Base-by-base conservation (phyloP, 352 stramenopile genomes). In the Phytophthora quininea region DNA sequence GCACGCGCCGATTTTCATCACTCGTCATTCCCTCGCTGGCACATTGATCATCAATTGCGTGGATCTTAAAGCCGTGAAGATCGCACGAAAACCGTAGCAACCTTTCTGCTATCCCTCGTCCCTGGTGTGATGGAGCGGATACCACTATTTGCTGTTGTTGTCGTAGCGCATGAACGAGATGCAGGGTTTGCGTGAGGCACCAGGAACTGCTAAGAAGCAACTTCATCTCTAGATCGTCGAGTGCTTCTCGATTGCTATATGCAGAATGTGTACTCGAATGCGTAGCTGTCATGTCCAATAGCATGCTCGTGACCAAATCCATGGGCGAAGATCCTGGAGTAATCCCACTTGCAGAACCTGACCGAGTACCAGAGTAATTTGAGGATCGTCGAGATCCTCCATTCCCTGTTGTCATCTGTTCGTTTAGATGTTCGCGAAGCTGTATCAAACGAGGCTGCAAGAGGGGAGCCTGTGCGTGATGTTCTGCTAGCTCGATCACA, bases 31-130 rank as follows among this genome's bases (percentile, higher is more conserved):
- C n/a, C 1, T 49, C 49, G 4, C 15, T 45, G 3, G 32, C 45
- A 14, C 3, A 3, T 3, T 52, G 8, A 8, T 48, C 12, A n/a
- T 58, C 46, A 8, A 86, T 9, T 2, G 32, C 8, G 6, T 69
- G 68, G 3, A 86, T 58, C 35, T 80, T 71, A n/a, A 77, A 73
- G 1, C 73, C 75, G 33, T 79, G 66, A 5, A 81, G 30, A 58
- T 74, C 71, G 10, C 77, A 84, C 14, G 69, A 69, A 15, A 86
- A 84, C 30, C 58, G 66, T 27, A 82, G 32, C 24, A 86, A 37
- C 30, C 58, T 63, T n/a, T 73, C 58, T 0, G 59, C 42, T 2
- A 84, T 19, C 1, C 62, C 27, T 5, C 51, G 43, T 10, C 56
- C 52, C 9, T 66, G 14, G 7, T 45, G 40, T 3, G 53, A 52